These are phyloP conservation scores for Bocquillonia castaneifolia DNA, from an alignment of 441 rosid genomes.

Conservation along the genomic window DNA sequence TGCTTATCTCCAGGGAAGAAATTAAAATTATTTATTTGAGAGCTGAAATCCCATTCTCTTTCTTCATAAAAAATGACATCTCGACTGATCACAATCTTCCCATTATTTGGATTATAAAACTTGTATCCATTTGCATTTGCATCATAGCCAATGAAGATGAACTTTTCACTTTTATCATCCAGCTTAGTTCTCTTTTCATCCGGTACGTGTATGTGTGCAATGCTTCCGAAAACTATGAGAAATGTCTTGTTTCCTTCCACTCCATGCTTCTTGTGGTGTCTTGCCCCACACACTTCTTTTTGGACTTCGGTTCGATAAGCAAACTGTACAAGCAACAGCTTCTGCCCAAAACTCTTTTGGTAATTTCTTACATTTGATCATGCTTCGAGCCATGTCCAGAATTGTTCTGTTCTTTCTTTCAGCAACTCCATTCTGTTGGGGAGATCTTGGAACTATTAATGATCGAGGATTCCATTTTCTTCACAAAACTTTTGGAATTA, in stretches of 20 bases:
- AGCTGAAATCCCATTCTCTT: background rate
- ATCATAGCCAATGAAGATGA: background rate
- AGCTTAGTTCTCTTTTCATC: background rate
- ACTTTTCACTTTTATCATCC: background rate
- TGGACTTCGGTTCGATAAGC: background rate
- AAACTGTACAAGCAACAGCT: background rate
- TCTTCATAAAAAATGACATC: background rate
- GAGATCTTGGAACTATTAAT: background rate
- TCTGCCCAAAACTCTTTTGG: slow-evolving; percentile 6
- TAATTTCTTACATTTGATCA: slow-evolving; percentile 6
- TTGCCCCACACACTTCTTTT: background rate
- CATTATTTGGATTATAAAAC: too few relatives aligned
- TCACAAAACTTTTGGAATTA: slow-evolving; percentile 3
- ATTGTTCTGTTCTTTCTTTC: background rate
- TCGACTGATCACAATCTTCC: background rate
- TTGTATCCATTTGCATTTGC: background rate
- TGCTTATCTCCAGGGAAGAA: too few relatives aligned
- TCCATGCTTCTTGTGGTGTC: background rate
- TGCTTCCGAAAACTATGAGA: background rate
- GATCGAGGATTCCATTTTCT: background rate
- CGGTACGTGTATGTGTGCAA: background rate
- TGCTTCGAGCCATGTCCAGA: slow-evolving; percentile 5
- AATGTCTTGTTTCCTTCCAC: background rate
- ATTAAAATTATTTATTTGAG: too few relatives aligned
- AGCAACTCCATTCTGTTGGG: slow-evolving; percentile 4